Percentiles rank a stretch among this genome's conserved stretches.
Conservation (phyloP, 179 eudicot genomes). For the Kewa caespitosa region DNA sequence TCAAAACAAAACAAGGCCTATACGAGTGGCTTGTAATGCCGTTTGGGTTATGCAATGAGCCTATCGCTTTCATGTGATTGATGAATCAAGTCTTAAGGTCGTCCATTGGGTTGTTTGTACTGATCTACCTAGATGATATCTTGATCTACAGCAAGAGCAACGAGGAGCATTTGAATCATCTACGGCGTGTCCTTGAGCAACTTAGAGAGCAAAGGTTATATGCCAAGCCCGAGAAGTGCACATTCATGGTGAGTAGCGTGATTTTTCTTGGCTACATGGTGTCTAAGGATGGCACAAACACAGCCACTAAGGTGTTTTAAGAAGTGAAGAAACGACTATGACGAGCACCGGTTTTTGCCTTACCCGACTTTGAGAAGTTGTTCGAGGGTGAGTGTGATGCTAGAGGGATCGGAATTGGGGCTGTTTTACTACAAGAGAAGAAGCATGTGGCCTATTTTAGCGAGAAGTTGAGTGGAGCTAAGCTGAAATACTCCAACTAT, state of each 20-base stretch:
- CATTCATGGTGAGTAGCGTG: background rate
- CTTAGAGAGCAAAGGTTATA: background rate
- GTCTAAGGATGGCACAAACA: background rate
- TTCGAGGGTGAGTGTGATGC: conserved; percentile 23
- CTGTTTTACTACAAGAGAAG: background rate
- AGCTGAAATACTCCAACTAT: conserved; percentile 16
- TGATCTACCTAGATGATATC: background rate
- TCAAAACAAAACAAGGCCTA: conserved; percentile 1
- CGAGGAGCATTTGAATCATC: conserved; percentile 10
- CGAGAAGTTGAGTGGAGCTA: conserved; percentile 10
- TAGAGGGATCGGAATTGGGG: conserved; percentile 17
- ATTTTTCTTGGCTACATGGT: conserved; percentile 20
- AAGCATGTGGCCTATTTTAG: conserved; percentile 13
- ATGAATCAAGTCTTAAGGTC: conserved; percentile 10
- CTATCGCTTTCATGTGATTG: conserved; percentile 13
- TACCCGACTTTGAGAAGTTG: background rate
- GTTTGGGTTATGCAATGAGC: conserved; percentile 18
- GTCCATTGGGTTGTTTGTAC: no score
- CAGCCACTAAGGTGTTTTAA: background rate
- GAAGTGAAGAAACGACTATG: conserved; percentile 4
- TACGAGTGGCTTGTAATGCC: conserved; percentile 16
- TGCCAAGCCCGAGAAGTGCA: conserved; percentile 9
- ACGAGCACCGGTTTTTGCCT: background rate
- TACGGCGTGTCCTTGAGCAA: background rate
- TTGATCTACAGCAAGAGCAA: background rate